Conservation (phyloP, 129 eudicot species). For the Silybum marianum region DNA sequence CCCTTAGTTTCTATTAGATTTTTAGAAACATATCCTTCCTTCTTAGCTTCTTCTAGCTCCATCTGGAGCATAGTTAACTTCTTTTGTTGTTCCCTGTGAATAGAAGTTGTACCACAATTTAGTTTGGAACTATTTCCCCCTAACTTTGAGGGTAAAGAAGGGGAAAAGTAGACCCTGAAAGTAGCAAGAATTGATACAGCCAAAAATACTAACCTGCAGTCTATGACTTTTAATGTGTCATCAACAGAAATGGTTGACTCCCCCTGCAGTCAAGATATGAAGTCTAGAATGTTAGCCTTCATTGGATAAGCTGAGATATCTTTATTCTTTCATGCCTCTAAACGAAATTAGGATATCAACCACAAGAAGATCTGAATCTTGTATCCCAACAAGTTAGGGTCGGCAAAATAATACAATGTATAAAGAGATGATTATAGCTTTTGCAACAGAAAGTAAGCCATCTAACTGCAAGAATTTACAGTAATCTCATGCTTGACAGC, state of each 20-base stretch:
- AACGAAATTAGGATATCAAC: neutral
- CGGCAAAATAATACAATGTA: neutral
- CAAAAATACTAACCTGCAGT: slow-evolving; percentile 59
- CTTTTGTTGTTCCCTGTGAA: slow-evolving; percentile 65
- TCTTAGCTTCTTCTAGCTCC: slow-evolving; percentile 68
- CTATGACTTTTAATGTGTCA: slow-evolving; percentile 65
- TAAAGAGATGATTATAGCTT: neutral
- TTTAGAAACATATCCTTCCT: slow-evolving; percentile 65
- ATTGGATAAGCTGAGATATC: neutral
- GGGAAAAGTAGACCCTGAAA: neutral
- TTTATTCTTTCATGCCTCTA: neutral
- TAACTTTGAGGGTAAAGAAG: neutral
- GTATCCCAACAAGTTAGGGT: neutral
- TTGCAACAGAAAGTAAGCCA: slow-evolving; percentile 4
- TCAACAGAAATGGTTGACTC: slow-evolving; percentile 69
- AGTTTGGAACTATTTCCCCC: slow-evolving; percentile 9
- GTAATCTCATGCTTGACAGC: neutral
- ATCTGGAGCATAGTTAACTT: slow-evolving; percentile 64
- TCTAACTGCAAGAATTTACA: neutral
- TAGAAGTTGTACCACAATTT: neutral
- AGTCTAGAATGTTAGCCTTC: slow-evolving; percentile 12
- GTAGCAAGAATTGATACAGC: neutral
- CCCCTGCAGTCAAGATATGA: slow-evolving; percentile 47
- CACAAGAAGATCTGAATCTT: neutral
- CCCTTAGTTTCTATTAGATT: slow-evolving; percentile 38